phyloP scores from a whole-genome alignment of 2,329 filamentous ascomycete genomes.

The Paraphaeosphaeria sporulosa region DNA sequence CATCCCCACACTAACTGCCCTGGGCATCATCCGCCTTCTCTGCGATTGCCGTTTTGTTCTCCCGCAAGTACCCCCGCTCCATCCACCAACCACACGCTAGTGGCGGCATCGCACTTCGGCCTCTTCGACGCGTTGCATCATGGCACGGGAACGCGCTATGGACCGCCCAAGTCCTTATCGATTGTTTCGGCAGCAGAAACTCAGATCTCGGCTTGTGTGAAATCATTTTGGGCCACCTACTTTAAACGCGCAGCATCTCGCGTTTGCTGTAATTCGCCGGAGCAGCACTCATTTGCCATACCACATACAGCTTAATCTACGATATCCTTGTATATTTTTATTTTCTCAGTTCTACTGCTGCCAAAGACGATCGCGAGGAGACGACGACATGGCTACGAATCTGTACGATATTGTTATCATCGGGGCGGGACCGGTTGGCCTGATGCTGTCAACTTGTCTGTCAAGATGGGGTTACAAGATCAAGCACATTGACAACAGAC shows the following conservation, averaged over 20 bases:
- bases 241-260: constrained; percentile 15
- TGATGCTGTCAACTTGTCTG: constrained; percentile 86
- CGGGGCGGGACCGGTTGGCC: constrained; percentile 86
- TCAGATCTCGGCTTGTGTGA: constrained; percentile 21
- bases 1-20: not conserved
- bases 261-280: constrained; percentile 1
- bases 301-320: not conserved
- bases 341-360: not conserved
- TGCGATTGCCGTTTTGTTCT: constrained; percentile 26
- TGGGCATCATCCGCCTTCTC: not conserved
- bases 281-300: not conserved
- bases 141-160: constrained; percentile 4
- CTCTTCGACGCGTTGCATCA: constrained; percentile 7
- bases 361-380: constrained; percentile 22
- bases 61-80: constrained; percentile 24
- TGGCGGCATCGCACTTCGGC: constrained; percentile 26
- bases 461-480: constrained; percentile 94
- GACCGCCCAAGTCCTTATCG: constrained; percentile 26
- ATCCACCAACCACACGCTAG: constrained; percentile 2
- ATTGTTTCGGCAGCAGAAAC: constrained; percentile 23
- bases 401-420: constrained; percentile 79
- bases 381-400: constrained; percentile 39
- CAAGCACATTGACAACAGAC: constrained; percentile 91
- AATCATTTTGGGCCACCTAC: constrained; percentile 1
- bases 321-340: constrained; percentile 1